Evolutionary conservation across 371 early-diverging fungal species (phyloP).

Genomic region (Rhizopus arrhizus): DNA sequence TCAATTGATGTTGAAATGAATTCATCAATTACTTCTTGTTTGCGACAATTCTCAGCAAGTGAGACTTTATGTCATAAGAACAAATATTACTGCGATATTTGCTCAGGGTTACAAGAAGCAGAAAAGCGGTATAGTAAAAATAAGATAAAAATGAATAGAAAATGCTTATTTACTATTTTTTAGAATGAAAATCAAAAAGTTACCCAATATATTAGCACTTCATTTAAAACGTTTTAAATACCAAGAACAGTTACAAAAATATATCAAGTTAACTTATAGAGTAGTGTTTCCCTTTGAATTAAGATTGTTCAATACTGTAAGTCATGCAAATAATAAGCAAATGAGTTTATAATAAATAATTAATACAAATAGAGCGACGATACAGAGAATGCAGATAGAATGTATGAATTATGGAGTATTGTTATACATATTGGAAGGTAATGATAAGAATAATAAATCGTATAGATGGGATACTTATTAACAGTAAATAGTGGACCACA

Average conservation of each 20-base stretch:
- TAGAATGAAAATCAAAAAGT: conserved; percentile 92
- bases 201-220: conserved; percentile 93
- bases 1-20: conserved; percentile 95
- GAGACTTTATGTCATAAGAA: conserved; percentile 93
- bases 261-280: conserved; percentile 92
- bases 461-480: background rate
- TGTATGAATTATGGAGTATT: conserved; percentile 87
- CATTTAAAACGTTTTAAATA: conserved; percentile 97
- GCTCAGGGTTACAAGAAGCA: conserved; percentile 94
- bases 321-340: conserved; percentile 1
- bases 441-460: background rate
- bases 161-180: background rate
- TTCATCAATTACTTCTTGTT: conserved; percentile 88
- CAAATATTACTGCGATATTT: conserved; percentile 96
- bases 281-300: conserved; percentile 94
- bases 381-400: conserved; percentile 79
- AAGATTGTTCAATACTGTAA: conserved; percentile 89
- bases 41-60: conserved; percentile 91
- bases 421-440: conserved; percentile 94
- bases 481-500: conserved; percentile 77
- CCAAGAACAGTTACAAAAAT: conserved; percentile 86
- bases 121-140: conserved; percentile 71
- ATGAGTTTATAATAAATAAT: background rate
- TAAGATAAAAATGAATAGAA: background rate
- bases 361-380: conserved; percentile 67